Base-by-base conservation (phyloP, 306 rosid species). In the Senna tora region DNA sequence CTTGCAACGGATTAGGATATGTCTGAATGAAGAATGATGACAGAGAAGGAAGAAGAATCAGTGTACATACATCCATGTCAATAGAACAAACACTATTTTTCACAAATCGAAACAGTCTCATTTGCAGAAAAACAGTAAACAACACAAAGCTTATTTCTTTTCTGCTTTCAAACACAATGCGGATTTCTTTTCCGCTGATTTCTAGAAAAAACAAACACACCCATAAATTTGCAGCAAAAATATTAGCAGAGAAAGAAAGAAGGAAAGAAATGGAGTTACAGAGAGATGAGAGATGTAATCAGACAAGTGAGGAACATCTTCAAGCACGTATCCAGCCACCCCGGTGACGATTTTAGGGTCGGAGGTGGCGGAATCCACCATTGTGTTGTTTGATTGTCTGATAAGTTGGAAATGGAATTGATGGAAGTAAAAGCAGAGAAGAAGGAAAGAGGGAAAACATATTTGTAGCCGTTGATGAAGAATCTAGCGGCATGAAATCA, bases 251-350 rank as follows among this genome's bases (percentile, higher is more conserved):
- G 21, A n/a, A 9, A 43, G 6, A 46, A 4, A 19, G 28, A 19
- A 12, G 1, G 60, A 4, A 2, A 66, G 33, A 69, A 58, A 42
- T 75, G 19, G 72, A 38, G 20, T 49, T 73, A 87, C 92, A 33
- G 80, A 80, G 49, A 81, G 86, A 34, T 67, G 50, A 20, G 88
- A 62, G 59, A 83, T 34, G 80, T 85, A 85, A 58, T 87, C 92
- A n/a, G 81, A 56, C 5, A 87, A 30, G 73, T 87, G 92, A 28
- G 88, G 92, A 43, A 87, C 90, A 47, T 87, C 92, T 80, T 87
- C 82, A 4, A 87, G 87, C 5, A 85, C 84, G 61, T 85, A 87
- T 59, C 90, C 90, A 46, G 79, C 67, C 0, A 58, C 78, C 16
- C 92, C 92, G 46, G 72, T 25, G 56, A 74, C 72, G 54, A 81